Base-by-base conservation (phyloP, 1,284 basidiomycete species). In the Takashimella tepidaria region DNA sequence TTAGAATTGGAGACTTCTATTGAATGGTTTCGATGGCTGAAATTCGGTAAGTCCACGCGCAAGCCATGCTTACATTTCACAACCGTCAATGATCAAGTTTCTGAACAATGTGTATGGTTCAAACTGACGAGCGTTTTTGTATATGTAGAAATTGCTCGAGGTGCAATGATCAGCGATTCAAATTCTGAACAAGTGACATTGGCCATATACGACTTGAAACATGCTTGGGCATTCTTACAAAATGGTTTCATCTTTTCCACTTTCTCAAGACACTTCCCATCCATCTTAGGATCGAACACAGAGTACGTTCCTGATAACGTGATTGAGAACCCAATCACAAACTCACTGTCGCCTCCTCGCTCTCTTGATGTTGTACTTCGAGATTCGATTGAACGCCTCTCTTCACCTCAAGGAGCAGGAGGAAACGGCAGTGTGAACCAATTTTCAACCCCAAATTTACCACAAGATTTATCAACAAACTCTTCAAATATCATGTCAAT, bases 11-110 rank as follows among this genome's bases (percentile, higher is more conserved):
- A 59, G 1, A 64, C 66, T 4, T 54, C 64, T 0, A 55, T 55
- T 10, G 73, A 74, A 41, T 75, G 68, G 55, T 66, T 66, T 55
- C 67, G 66, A 47, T 75, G 72, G 72, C 48, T 74, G 3, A 70
- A 66, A 45, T 73, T 69, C 47, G 73, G 73, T 71, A 23, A 6
- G 70, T 65, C 22, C 13, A 5, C 1, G 10, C 1, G 5, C 8
- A n/a, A n/a, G n/a, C n/a, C n/a, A n/a, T n/a, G n/a, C n/a, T n/a
- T n/a, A n/a, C n/a, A n/a, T n/a, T n/a, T n/a, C n/a, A n/a, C n/a
- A n/a, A n/a, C n/a, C n/a, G n/a, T n/a, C n/a, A n/a, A n/a, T n/a
- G n/a, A n/a, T n/a, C n/a, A n/a, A n/a, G n/a, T n/a, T n/a, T n/a
- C n/a, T n/a, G n/a, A n/a, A n/a, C n/a, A n/a, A n/a, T n/a, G n/a